Base-by-base conservation (phyloP, 768 basidiomycete species). In the Rickenella mellea region DNA sequence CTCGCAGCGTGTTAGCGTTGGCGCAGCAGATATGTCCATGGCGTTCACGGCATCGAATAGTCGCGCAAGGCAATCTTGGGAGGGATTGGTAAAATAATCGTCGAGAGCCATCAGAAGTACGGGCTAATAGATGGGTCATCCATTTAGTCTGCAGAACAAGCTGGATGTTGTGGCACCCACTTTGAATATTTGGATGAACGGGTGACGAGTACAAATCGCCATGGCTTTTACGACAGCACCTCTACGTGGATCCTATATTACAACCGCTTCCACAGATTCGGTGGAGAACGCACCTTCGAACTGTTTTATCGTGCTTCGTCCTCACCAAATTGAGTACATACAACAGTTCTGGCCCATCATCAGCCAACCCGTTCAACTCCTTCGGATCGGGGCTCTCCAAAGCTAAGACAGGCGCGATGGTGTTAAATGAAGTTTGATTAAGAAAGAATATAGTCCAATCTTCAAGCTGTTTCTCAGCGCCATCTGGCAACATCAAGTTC, bases 401-500 rank as follows among this genome's bases (percentile, higher is more conserved):
- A 1, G 85, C 78, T 30, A 93, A 70, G 12, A 91, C 75, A 5
- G 90, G 85, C 1, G 81, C 76, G 49, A 94, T 88, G 14, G 80
- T 82, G 55, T 92, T 91, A 64, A 83, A 86, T 0, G 81, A 71
- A 0, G 87, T 90, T 63, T 97, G 96, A 57, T 97, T 97, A 44
- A 99, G 75, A 61, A 94, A 96, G 72, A 99, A 99, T 32, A 97
- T 80, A 5, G 96, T 98, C 93, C 93, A 98, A 62, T 98, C 96
- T 58, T 94, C 90, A 19, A 84, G 65, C 47, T 94, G 87, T 39
- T 84, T 79, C 64, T 99, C 94, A 24, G 92, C 96, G 5, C 96
- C 96, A 60, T 99, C 96, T 9, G 96, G 96, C 17, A 99, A 74
- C 96, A 99, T 99, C 46, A 94, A 75, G 67, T 94, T 94, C 3